Evolutionary conservation across 495 filamentous ascomycete genomes (phyloP).

Genomic region (Aspergillus sclerotioniger): DNA sequence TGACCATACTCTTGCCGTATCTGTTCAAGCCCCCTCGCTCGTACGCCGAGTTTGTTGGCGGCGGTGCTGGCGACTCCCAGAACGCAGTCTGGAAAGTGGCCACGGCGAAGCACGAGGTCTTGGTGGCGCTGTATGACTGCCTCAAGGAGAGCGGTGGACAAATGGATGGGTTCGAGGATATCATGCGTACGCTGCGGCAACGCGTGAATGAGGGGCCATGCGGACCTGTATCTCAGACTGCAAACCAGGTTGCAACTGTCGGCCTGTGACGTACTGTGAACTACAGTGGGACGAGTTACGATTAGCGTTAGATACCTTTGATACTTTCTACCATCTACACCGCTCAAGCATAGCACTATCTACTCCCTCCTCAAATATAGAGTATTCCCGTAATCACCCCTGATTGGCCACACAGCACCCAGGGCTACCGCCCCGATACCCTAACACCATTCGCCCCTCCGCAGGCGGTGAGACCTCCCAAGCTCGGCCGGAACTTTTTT

Average conservation of each 20-base stretch:
- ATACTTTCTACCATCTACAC: not conserved
- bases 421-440: not conserved
- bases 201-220: slow-evolving; percentile 45
- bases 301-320: not conserved
- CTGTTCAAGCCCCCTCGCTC: slow-evolving; percentile 58
- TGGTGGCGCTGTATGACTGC: slow-evolving; percentile 43
- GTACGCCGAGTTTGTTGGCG: slow-evolving; percentile 57
- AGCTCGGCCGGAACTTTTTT: slow-evolving; percentile 25
- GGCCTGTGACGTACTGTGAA: slow-evolving; percentile 26
- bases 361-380: not conserved
- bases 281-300: not conserved
- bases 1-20: slow-evolving; percentile 55
- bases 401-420: not conserved
- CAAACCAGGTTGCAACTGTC: slow-evolving; percentile 36
- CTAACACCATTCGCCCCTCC: not conserved
- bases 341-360: too few relatives aligned
- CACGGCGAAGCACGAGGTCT: slow-evolving; percentile 56
- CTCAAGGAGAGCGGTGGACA: slow-evolving; percentile 32
- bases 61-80: slow-evolving; percentile 56
- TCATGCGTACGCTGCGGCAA: slow-evolving; percentile 41
- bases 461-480: not conserved
- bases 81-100: slow-evolving; percentile 59
- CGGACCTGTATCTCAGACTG: slow-evolving; percentile 34
- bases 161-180: slow-evolving; percentile 42
- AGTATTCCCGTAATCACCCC: not conserved